A percentile compares a stretch with the other conserved stretches of the same genome.
These are phyloP conservation scores for Beauveria varroae DNA, from an alignment of 2,329 filamentous ascomycete species.

Conservation along the genomic window DNA sequence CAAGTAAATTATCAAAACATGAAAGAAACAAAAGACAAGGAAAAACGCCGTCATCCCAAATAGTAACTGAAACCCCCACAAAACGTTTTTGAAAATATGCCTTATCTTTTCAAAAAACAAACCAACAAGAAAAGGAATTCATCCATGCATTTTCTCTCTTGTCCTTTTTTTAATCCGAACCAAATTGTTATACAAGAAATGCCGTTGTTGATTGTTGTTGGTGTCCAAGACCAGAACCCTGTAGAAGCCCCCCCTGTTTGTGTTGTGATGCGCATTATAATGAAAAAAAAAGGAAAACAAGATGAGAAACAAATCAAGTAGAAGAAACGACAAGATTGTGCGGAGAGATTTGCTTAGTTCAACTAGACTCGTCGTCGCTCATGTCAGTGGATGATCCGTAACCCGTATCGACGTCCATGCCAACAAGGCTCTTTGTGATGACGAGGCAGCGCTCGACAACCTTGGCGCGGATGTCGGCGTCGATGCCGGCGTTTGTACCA, in stretches of 20 bases:
- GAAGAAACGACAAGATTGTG: neutral
- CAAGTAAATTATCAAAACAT: neutral
- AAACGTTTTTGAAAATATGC: neutral
- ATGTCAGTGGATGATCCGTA: slow-evolving; percentile 51
- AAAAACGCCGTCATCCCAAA: slow-evolving; percentile 2
- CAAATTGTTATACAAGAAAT: neutral
- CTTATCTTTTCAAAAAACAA: neutral
- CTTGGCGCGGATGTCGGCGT: slow-evolving; percentile 40
- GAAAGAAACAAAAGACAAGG: neutral
- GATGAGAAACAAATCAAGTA: neutral
- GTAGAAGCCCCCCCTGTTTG: neutral
- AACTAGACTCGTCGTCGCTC: slow-evolving; percentile 23
- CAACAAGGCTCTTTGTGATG: slow-evolving; percentile 49
- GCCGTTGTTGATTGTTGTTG: too few species aligned
- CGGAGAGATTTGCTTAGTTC: neutral
- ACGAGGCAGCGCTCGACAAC: slow-evolving; percentile 49
- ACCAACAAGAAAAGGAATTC: neutral
- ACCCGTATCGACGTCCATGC: slow-evolving; percentile 53
- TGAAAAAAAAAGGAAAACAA: neutral
- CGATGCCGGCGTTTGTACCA: slow-evolving; percentile 45
- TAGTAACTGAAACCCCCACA: neutral
- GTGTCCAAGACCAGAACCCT: too few species aligned
- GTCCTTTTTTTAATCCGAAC: neutral
- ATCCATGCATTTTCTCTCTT: neutral
- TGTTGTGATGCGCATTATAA: neutral